A percentile compares a stretch with the other conserved stretches of the same genome.
These are phyloP conservation scores for Tillandsia fasciculata DNA, from an alignment of 176 grass and related monocot species.

Conservation along the genomic window DNA sequence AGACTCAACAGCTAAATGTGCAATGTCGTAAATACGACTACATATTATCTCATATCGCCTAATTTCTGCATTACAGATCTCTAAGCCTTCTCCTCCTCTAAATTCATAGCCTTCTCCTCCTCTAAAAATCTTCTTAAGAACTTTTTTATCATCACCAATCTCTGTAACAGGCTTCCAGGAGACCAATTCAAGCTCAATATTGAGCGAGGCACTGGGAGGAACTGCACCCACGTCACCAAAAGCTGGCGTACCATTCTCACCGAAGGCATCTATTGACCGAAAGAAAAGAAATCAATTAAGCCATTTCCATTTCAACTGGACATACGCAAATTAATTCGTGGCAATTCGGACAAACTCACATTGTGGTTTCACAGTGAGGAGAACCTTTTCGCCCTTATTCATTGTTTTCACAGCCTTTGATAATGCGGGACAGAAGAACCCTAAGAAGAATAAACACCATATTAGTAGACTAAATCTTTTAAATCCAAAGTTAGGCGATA, in stretches of 20 bases:
- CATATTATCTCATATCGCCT: too few species aligned
- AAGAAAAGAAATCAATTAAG: neutral
- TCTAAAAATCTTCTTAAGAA: slow-evolving; percentile 55
- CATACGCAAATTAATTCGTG: neutral
- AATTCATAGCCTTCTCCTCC: slow-evolving; percentile 71
- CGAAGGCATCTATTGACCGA: slow-evolving; percentile 53
- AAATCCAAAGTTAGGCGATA: neutral
- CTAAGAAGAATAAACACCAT: slow-evolving; percentile 25
- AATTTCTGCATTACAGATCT: too few species aligned
- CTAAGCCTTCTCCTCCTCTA: too few species aligned
- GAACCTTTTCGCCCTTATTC: slow-evolving; percentile 73
- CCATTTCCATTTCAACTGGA: neutral
- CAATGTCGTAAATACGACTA: too few species aligned
- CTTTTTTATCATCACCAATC: slow-evolving; percentile 64
- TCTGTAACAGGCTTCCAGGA: slow-evolving; percentile 69
- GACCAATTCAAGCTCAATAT: slow-evolving; percentile 57
- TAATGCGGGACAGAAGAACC: slow-evolving; percentile 66
- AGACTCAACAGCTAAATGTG: too few species aligned
- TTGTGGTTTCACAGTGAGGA: slow-evolving; percentile 57
- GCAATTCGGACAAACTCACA: slow-evolving; percentile 36
- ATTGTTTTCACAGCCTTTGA: slow-evolving; percentile 71
- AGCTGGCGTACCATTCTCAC: slow-evolving; percentile 34
- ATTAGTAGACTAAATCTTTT: neutral
- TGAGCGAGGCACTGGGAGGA: slow-evolving; percentile 43
- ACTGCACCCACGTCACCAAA: slow-evolving; percentile 37